Evolutionary conservation across 2,329 filamentous ascomycete genomes (phyloP), one percentile per base, ranked within the genome.

Genomic region (Ceratocystis papillata): DNA sequence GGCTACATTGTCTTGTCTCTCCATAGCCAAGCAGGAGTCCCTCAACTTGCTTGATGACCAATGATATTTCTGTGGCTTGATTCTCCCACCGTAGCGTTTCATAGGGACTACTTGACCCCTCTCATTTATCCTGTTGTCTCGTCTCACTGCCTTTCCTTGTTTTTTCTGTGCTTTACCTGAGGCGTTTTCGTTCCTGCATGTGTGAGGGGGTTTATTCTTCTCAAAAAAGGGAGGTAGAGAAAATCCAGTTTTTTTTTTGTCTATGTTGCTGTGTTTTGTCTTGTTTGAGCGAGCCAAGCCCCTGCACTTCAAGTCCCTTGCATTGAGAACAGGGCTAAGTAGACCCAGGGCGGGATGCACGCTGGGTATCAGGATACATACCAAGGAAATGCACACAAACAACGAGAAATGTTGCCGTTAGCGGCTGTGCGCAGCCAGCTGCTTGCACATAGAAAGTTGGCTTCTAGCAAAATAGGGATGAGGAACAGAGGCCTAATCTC

Each of bases 111-210:
- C 37, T 41, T 15, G 1, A 41, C 25, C 44, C 33, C 22, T 62
- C 37, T 10, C 25, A 41, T 46, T 37, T 22, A 17, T 2, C 30
- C 60, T 62, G 44, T 30, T 45, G 30, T 22, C 20, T 62, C 6
- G n/a, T 7, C 41, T 46, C 37, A 37, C 41, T 45, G 48, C 22
- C 15, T 28, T 53, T n/a, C 8, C n/a, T 37, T 59, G 53, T 30
- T 30, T 59, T 59, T 33, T 8, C 33, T 37, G 28, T n/a, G 53
- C 28, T n/a, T n/a, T 33, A 33, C 53, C 55, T 59, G 55, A 63
- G 33, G 44, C 8, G 28, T 33, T 50, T 25, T 48, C 2, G 61
- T 63, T 63, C 61, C 45, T 63, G 25, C 61, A 63, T 63, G 28
- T 63, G 41, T 28, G 37, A 63, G 61, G 44, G 37, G 41, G 45